Conservation (phyloP, 1,284 basidiomycete genomes). For the Uromyces viciae-fabae region DNA sequence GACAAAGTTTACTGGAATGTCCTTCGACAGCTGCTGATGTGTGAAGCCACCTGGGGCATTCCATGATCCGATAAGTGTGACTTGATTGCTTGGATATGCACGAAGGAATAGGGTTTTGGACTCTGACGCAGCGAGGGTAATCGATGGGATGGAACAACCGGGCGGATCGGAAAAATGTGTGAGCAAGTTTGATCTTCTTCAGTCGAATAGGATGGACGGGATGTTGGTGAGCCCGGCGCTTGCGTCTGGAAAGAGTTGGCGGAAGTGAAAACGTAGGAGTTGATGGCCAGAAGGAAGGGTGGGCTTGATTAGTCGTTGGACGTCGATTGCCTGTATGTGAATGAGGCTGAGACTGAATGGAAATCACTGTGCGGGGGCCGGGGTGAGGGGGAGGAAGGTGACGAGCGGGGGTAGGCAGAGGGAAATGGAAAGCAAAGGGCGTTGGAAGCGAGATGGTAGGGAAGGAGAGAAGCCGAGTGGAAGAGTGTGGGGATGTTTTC, state of each 20-base stretch:
- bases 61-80: background rate
- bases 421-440: background rate
- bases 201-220: background rate
- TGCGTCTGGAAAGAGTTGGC: background rate
- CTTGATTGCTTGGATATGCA: background rate
- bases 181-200: slow-evolving; percentile 10
- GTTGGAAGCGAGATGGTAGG: background rate
- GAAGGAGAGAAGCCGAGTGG: background rate
- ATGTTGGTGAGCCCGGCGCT: background rate
- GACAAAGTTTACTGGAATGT: background rate
- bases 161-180: slow-evolving; percentile 12
- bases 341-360: background rate
- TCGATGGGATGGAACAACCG: background rate
- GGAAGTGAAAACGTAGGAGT: background rate
- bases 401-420: background rate
- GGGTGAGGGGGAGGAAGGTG: slow-evolving; percentile 31
- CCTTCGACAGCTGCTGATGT: slow-evolving; percentile 15
- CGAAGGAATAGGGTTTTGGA: background rate
- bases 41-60: slow-evolving; percentile 10
- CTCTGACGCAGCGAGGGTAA: too few relatives aligned
- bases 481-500: background rate
- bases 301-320: background rate
- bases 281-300: background rate
- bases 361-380: background rate
- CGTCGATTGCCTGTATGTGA: background rate